Conservation (phyloP, 495 filamentous ascomycete species). For the Penicillium bialowiezense region DNA sequence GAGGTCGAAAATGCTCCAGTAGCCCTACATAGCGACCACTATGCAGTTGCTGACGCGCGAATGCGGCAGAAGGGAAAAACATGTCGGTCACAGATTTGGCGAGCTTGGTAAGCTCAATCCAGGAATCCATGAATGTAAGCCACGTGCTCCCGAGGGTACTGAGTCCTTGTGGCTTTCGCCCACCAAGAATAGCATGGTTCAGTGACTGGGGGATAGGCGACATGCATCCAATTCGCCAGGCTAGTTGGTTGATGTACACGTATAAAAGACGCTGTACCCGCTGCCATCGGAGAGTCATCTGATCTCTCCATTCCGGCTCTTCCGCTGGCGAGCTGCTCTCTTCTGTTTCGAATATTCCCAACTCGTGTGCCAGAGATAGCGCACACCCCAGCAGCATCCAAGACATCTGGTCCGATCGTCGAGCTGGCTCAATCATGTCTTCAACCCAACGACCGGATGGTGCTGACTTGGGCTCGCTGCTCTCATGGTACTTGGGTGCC, state of each 20-base stretch:
- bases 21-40: conserved; percentile 53
- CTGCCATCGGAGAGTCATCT: conserved; percentile 40
- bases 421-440: conserved; percentile 51
- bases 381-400: conserved; percentile 55
- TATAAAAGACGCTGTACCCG: conserved; percentile 47
- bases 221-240: conserved; percentile 52
- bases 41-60: conserved; percentile 49
- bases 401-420: conserved; percentile 55
- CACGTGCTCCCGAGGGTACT: conserved; percentile 36
- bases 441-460: conserved; percentile 41
- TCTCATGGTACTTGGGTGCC: conserved; percentile 16
- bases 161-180: conserved; percentile 27
- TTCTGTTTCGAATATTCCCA: conserved; percentile 49
- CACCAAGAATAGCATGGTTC: conserved; percentile 39
- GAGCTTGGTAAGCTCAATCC: conserved; percentile 53
- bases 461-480: conserved; percentile 11
- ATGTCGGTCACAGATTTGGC: conserved; percentile 53
- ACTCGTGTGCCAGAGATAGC: conserved; percentile 49
- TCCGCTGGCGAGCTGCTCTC: conserved; percentile 18
- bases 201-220: conserved; percentile 52
- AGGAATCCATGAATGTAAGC: conserved; percentile 48
- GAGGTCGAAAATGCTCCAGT: conserved; percentile 50
- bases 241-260: conserved; percentile 53
- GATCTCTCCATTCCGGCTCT: conserved; percentile 31
- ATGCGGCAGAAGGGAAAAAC: conserved; percentile 50